Evolutionary conservation across 1,139 yeast species (phyloP), one percentile per base, ranked within the genome.

Genomic region (Yamadazyma dendronema): DNA sequence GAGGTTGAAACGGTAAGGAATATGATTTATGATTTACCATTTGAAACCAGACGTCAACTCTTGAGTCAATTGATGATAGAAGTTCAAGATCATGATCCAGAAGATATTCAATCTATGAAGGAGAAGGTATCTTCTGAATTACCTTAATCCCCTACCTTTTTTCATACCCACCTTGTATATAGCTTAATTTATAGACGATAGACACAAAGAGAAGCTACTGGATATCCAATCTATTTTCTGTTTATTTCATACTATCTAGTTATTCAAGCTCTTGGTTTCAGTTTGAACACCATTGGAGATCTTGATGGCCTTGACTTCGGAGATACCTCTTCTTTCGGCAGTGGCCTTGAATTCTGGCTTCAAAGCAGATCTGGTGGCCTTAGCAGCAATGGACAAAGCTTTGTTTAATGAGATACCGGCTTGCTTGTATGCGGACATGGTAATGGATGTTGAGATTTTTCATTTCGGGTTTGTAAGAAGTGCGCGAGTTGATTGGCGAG

Each of bases 371-470:
- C 97, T 89, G 58, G 88, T 78, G 47, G 95, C 79, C 63, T 81
- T 82, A 61, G 97, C 96, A 54, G 96, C 87, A 60, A 92, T 78
- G 53, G 96, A 80, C 66, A 90, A 75, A 68, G 92, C 92, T 67
- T 83, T 86, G 85, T 87, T 87, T 74, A 84, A 81, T 51, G 90
- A 77, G 59, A 84, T 77, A 59, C 94, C 94, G 55, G 90, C 92
- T 74, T 84, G 85, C 76, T 84, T 83, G 84, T 85, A 82, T 63
- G 81, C 77, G 61, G 88, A 77, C 87, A 81, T 81, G 15, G 8
- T 36, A 25, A 14, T 35, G 32, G 29, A 24, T 28, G 12, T 14
- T 28, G 27, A 26, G 27, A 31, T 22, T 35, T 35, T 35, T 35
- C 35, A 35, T 21, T 32, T 32, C 39, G 33, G 35, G 21, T 29